Evolutionary conservation across 306 rosid genomes (phyloP), one percentile per base, ranked within the genome.

Genomic region (Astragalus membranaceus): DNA sequence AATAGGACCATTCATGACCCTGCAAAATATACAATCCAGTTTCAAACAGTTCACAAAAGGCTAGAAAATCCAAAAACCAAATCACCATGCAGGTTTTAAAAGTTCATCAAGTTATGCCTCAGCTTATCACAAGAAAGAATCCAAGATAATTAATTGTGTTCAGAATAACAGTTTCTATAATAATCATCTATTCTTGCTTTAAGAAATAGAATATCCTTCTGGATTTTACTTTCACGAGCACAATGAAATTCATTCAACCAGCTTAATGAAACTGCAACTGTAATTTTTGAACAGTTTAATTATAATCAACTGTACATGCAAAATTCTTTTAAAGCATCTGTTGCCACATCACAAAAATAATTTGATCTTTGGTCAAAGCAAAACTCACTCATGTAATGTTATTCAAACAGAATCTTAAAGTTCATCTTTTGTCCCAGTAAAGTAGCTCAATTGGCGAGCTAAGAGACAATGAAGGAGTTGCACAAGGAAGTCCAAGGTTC

Each of bases 1-100:
- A 72, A 89, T 88, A 32, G 96, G 98, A 59, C 98, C 98, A 72
- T 92, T 89, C 96, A 92, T 76, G 50, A 92, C 95, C 60, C 95
- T 92, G 84, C 78, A 66, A 74, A 71, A 74, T 29, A 61, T 49
- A 50, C 78, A 80, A 48, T 41, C 37, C 46, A 44, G 30, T 64
- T 72, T 29, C 42, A 75, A 41, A 41, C 49, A 20, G 11, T 62
- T 72, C 33, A 32, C 32, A 60, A 33, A 13, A 66, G 39, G 11
- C 55, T 41, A 36, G 47, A 69, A 54, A 37, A 35, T 36, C 0
- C 0, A 36, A 63, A 49, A 74, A 36, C 16, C 57, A 32, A 16
- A 26, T 43, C 36, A 64, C 39, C 30, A 39, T 10, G 43, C 13
- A 55, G 35, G 56, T 47, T 52, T 63, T 33, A 54, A 14, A 41